These are phyloP conservation scores for Xerocomellus amylosporus DNA, from an alignment of 768 basidiomycete genomes.

Conservation along the genomic window DNA sequence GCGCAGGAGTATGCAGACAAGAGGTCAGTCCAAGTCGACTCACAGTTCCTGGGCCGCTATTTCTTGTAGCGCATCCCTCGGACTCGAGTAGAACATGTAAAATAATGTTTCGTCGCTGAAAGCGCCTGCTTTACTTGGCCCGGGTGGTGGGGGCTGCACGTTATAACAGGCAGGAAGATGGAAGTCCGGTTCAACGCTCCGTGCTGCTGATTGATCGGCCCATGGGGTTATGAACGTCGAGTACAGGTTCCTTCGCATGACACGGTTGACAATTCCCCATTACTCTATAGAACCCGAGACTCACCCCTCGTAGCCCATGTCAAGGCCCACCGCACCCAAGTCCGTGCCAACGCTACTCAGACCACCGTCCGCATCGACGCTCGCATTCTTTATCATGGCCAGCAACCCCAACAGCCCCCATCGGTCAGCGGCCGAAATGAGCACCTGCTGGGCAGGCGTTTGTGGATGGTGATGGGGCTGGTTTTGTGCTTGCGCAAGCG, in stretches of 20 bases:
- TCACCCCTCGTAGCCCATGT: slow-evolving; percentile 82
- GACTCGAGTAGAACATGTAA: slow-evolving; percentile 96
- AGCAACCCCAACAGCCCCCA: slow-evolving; percentile 90
- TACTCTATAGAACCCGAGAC: slow-evolving; percentile 34
- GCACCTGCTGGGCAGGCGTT: slow-evolving; percentile 90
- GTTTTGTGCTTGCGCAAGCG: slow-evolving; percentile 30
- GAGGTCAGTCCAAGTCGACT: slow-evolving; percentile 35
- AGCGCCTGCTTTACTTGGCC: slow-evolving; percentile 71
- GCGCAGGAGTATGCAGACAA: slow-evolving; percentile 8
- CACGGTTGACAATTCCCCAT: slow-evolving; percentile 19
- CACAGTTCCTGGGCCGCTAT: slow-evolving; percentile 94
- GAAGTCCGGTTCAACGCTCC: slow-evolving; percentile 88
- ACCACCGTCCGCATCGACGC: slow-evolving; percentile 72
- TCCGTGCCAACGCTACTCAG: slow-evolving; percentile 87
- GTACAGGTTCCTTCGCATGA: slow-evolving; percentile 62
- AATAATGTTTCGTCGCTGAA: slow-evolving; percentile 97
- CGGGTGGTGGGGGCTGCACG: slow-evolving; percentile 84
- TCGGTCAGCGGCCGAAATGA: slow-evolving; percentile 89
- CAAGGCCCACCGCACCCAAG: slow-evolving; percentile 87
- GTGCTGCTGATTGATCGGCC: slow-evolving; percentile 86
- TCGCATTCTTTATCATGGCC: slow-evolving; percentile 80
- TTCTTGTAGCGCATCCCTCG: slow-evolving; percentile 90
- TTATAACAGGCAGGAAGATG: slow-evolving; percentile 90
- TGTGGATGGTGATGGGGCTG: slow-evolving; percentile 59
- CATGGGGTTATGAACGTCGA: slow-evolving; percentile 95